Evolutionary conservation across 148 eudicot genomes (phyloP), one percentile per base, ranked within the genome.

Genomic region (Fagopyrum tataricum): DNA sequence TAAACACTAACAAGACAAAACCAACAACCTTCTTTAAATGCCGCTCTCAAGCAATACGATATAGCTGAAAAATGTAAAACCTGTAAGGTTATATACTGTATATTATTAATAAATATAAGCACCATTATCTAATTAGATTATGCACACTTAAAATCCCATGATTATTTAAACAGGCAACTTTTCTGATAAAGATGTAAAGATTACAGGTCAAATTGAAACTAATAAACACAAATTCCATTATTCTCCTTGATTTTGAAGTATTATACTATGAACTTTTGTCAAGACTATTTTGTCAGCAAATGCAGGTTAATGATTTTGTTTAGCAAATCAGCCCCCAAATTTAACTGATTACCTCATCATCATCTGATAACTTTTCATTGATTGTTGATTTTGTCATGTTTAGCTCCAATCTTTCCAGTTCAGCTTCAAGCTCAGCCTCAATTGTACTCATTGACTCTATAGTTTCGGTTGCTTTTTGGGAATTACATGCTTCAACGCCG

Each of bases 361-460:
- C 69, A 77, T 81, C 80, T 17, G 84, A 79, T 46, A 84, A 15
- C 74, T 81, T 84, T 77, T 85, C 72, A 49, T 81, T 87, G 81
- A 92, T 73, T 56, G 76, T 74, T 18, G 87, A 85, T 48, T 90
- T 84, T 59, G 72, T 87, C 84, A 95, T 88, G 83, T 78, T 90
- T 72, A 90, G 77, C 82, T 90, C 97, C 79, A 95, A 81, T 76
- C 89, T 88, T 77, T 90, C 96, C 73, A 95, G 82, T 78, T 95
- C 99, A 79, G 96, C 97, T 91, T 90, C 94, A 84, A 95, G 99
- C 81, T 95, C 99, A 23, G 96, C 99, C 86, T 95, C 99, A 79
- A 95, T 91, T 75, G 81, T 86, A 74, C 88, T 84, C 79, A 88
- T 84, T 41, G 93, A 85, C 47, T 80, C 84, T 11, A 41, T 46